Percentiles rank a stretch among this genome's conserved stretches.
Evolutionary conservation across 306 rosid species (phyloP).

Genomic region (Acacia melanoxylon): DNA sequence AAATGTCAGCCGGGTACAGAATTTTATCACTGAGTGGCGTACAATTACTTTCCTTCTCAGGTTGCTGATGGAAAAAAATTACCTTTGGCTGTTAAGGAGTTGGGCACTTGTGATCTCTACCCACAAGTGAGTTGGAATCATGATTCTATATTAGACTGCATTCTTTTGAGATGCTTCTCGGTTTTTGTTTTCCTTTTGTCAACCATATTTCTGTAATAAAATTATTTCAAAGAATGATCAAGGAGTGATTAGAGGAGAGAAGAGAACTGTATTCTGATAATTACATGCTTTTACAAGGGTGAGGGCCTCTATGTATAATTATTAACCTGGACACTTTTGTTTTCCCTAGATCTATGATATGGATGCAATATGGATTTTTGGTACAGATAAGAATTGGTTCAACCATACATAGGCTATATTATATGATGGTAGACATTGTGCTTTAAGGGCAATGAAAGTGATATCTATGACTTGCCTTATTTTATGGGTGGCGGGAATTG

Average conservation of each 20-base stretch:
- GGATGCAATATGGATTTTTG: not conserved
- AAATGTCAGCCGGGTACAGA: slow-evolving; percentile 3
- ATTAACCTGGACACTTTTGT: not conserved
- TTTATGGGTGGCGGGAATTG: slow-evolving; percentile 1
- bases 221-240: not conserved
- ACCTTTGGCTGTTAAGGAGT: slow-evolving; percentile 96
- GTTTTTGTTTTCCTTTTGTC: not conserved
- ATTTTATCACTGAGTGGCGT: slow-evolving; percentile 3
- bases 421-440: slow-evolving; percentile 11
- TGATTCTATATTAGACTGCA: slow-evolving; percentile 9
- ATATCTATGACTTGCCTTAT: slow-evolving; percentile 3
- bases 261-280: not conserved
- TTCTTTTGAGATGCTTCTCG: not conserved
- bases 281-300: not conserved
- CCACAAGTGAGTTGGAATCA: slow-evolving; percentile 71
- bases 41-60: slow-evolving; percentile 48
- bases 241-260: not conserved
- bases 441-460: slow-evolving; percentile 9
- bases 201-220: not conserved
- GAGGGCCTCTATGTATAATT: not conserved
- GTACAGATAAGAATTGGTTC: not conserved
- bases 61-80: slow-evolving; percentile 95
- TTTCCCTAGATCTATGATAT: not conserved
- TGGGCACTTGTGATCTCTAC: slow-evolving; percentile 98
- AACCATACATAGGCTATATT: not conserved